Evolutionary conservation across 148 eudicot genomes (phyloP).

Genomic region (Linanthus parryae): DNA sequence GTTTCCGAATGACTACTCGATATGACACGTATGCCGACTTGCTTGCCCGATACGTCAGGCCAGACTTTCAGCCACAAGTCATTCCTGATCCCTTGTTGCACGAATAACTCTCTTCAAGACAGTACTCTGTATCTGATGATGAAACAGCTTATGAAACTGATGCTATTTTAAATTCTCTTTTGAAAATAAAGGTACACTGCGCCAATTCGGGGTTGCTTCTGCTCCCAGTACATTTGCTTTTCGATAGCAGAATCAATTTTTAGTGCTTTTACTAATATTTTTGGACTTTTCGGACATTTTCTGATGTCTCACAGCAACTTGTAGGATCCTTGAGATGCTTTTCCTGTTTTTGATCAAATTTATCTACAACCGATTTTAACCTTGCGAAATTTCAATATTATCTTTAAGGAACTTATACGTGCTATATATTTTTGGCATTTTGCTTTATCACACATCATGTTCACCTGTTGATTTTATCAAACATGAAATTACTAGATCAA

Average conservation of each 20-base stretch:
- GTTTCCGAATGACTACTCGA: constrained; percentile 89
- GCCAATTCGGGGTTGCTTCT: too few species aligned
- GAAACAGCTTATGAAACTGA: constrained; percentile 1
- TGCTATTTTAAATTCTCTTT: constrained; percentile 1
- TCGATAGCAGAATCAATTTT: too few species aligned
- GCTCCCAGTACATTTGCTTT: background rate
- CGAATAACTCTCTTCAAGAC: constrained; percentile 29
- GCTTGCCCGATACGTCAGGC: constrained; percentile 52
- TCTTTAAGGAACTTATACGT: too few species aligned
- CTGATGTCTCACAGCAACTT: too few species aligned
- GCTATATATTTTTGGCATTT: too few species aligned
- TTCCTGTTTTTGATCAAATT: too few species aligned
- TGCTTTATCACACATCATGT: too few species aligned
- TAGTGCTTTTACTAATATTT: background rate
- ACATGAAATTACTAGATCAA: too few species aligned
- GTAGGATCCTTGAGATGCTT: too few species aligned
- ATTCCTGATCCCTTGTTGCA: constrained; percentile 69
- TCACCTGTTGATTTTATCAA: too few species aligned
- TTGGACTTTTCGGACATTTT: background rate
- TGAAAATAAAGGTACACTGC: constrained; percentile 7
- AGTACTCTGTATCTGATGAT: background rate
- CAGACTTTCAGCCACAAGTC: constrained; percentile 86
- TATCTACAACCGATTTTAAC: too few species aligned
- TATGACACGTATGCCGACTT: constrained; percentile 77
- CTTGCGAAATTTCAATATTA: too few species aligned